phyloP scores from a whole-genome alignment of 352 stramenopile species.

The Globisporangium nunn region DNA sequence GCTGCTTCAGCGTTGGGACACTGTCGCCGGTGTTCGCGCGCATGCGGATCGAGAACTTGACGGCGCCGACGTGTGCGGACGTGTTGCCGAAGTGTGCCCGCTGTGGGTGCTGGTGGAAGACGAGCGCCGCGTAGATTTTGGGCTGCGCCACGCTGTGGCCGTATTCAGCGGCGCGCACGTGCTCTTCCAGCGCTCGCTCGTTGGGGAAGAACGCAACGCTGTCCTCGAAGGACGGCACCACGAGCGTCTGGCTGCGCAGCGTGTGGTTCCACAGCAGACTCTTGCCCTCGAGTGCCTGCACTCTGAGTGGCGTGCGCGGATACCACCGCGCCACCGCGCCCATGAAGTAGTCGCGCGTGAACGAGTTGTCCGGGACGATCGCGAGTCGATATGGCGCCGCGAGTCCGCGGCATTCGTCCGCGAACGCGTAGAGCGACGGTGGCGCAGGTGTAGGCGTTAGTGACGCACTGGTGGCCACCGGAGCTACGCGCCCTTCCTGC shows the following conservation, averaged over 20 bases:
- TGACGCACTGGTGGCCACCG: neutral
- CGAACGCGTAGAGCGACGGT: constrained; percentile 7
- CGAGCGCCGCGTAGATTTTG: constrained; percentile 39
- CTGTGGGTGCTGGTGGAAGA: constrained; percentile 25
- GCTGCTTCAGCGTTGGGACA: constrained; percentile 9
- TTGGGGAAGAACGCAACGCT: constrained; percentile 31
- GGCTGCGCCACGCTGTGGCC: constrained; percentile 18
- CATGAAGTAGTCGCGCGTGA: constrained; percentile 39
- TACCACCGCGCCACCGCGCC: constrained; percentile 33
- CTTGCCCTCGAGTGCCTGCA: neutral
- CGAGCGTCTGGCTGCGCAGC: constrained; percentile 4
- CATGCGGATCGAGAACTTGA: constrained; percentile 35
- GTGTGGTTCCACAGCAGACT: neutral
- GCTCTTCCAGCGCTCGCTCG: constrained; percentile 24
- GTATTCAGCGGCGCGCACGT: constrained; percentile 27
- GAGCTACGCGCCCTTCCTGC: neutral
- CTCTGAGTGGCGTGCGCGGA: constrained; percentile 11
- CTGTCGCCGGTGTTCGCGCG: constrained; percentile 17
- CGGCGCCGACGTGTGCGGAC: neutral
- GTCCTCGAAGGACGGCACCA: constrained; percentile 30
- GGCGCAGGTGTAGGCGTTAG: neutral
- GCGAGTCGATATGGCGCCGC: constrained; percentile 19
- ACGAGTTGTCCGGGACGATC: constrained; percentile 23
- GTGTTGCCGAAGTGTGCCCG: constrained; percentile 15
- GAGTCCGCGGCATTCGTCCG: constrained; percentile 7